Percentiles rank a stretch among this genome's conserved stretches.
Evolutionary conservation across 108 stramenopile species (phyloP).

Genomic region (Poteriospumella lacustris): DNA sequence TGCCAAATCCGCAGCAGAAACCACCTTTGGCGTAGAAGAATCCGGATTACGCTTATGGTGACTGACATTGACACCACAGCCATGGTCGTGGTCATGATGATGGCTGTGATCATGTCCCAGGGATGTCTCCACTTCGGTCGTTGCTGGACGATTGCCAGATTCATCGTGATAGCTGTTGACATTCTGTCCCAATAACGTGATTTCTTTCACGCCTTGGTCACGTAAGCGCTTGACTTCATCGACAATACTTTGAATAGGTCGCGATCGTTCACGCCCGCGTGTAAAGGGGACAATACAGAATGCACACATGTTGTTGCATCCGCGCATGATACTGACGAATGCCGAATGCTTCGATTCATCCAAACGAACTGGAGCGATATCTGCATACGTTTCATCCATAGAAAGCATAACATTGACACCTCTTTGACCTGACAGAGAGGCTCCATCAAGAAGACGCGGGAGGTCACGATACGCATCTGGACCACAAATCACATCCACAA

Average conservation of each 20-base stretch:
- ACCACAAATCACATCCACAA: constrained; percentile 86
- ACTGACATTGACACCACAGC: too few species aligned
- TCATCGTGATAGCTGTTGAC: constrained; percentile 94
- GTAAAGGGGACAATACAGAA: constrained; percentile 99
- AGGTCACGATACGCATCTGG: constrained; percentile 97
- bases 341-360: constrained; percentile 53
- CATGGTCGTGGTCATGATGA: too few species aligned
- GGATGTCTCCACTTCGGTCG: too few species aligned
- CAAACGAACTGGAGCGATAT: constrained; percentile 77
- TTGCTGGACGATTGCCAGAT: too few species aligned
- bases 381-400: constrained; percentile 92
- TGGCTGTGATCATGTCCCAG: too few species aligned
- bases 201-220: constrained; percentile 78
- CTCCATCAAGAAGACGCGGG: constrained; percentile 64
- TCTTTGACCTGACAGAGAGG: background rate
- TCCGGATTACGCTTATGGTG: too few species aligned
- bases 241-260: constrained; percentile 76
- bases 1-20: too few species aligned
- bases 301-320: constrained; percentile 93
- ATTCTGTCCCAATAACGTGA: constrained; percentile 92
- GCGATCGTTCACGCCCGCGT: constrained; percentile 80
- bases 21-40: too few species aligned
- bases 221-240: constrained; percentile 68
- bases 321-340: constrained; percentile 90
- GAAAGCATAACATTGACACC: constrained; percentile 54